Evolutionary conservation across 352 stramenopile genomes (phyloP), one percentile per base, ranked within the genome.

Genomic region (Hyaloperonospora brassicae): DNA sequence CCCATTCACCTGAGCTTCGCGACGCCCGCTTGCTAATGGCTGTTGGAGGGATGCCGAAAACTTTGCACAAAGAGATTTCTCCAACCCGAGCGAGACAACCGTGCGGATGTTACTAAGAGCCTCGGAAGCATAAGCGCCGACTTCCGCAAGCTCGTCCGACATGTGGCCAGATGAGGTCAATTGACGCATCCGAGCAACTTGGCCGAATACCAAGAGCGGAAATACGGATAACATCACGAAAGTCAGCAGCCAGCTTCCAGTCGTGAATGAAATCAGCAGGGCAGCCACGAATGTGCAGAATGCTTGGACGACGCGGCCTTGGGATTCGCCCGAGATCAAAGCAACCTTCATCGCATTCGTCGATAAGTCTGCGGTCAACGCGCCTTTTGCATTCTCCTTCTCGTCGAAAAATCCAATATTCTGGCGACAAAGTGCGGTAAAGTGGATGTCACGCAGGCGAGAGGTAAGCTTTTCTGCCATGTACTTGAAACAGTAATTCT

Each of bases 391-490:
- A 50, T 94, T 64, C 4, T 68, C 39, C 17, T 63, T 66, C 2
- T 72, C 55, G 51, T 94, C 84, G 47, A 93, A 91, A 48, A 84
- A 95, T 2, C 52, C 79, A 38, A 91, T 70, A 35, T 74, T 62
- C 31, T 81, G 72, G 10, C 64, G 59, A 12, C 68, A 69, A 0
- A 81, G 30, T 1, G 70, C 70, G 12, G 63, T 53, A 47, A 86
- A 85, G 30, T 84, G 59, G 44, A 85, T 67, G 9, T 69, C 56
- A 22, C 73, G 68, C 5, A 85, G 55, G 3, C 73, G 60, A 1
- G 66, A 57, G 9, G 67, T 81, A 42, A 85, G 51, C 46, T 82
- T 82, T 39, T 86, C 71, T 9, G 57, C 64, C 47, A 85, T 72
- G 23, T 65, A 80, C 12, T 62, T 48, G 47, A 83, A 87, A 5